Evolutionary conservation across 768 basidiomycete species (phyloP), one percentile per base, ranked within the genome.

Genomic region (Amanita inopinata): DNA sequence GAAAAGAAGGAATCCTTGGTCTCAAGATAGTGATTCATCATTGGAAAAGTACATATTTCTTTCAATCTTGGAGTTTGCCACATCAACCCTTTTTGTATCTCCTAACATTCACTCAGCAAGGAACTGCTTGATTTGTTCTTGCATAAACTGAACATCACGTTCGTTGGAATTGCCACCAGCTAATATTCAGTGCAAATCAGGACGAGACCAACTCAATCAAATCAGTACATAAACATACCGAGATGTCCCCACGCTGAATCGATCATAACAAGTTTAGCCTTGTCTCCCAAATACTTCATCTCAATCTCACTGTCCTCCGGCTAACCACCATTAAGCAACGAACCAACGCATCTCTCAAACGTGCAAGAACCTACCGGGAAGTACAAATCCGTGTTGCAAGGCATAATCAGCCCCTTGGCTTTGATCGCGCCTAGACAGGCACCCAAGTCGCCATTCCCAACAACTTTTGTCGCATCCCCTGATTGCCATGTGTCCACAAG

Each of bases 241-340:
- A 70, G 61, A 54, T 79, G 76, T 6, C 78, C 77, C 74, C 71
- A 77, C 25, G 70, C 61, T 1, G 74, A 71, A 40, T 70, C 64
- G 44, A 78, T 78, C n/a, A 78, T 58, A 2, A 69, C 65, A 12
- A 78, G 56, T 20, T 61, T 62, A 3, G 71, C 64, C 4, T 51
- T 60, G 42, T 68, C 65, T 40, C 49, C 58, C 53, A 74, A 54
- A 33, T 61, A 55, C 0, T 60, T 56, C 12, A 74, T 58, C 50
- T 79, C 74, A n/a, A 54, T 54, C 48, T 69, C 62, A 47, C 64
- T 74, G 47, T 76, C 76, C 49, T 76, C 73, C 1, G 74, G 74
- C 73, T 77, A 45, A n/a, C 19, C n/a, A 33, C 40, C 19, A 25
- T 14, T 22, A 34, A 3, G 18, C 14, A 12, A 35, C 5, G 23